These are phyloP conservation scores for Myxozyma sirexii DNA, from an alignment of 805 yeast species.

Conservation along the genomic window DNA sequence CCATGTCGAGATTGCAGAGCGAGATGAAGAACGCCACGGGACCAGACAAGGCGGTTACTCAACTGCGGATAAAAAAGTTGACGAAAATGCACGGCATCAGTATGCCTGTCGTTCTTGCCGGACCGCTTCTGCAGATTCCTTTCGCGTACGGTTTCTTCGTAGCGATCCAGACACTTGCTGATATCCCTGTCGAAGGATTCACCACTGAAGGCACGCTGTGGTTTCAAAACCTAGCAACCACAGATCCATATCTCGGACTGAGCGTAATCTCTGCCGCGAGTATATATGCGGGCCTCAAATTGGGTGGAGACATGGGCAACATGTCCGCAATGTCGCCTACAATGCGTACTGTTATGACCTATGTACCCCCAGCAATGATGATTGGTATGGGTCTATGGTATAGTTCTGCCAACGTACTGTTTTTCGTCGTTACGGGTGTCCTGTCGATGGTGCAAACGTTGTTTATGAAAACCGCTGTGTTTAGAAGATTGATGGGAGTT, in stretches of 20 bases:
- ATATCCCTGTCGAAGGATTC: slow-evolving; percentile 82
- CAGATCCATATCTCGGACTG: slow-evolving; percentile 90
- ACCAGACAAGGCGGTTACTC: slow-evolving; percentile 50
- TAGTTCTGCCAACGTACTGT: slow-evolving; percentile 28
- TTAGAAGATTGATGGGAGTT: slow-evolving; percentile 18
- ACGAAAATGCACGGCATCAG: slow-evolving; percentile 73
- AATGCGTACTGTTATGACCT: slow-evolving; percentile 62
- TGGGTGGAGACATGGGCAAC: slow-evolving; percentile 92
- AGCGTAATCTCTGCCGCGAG: slow-evolving; percentile 81
- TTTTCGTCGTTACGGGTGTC: slow-evolving; percentile 28
- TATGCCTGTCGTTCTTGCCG: slow-evolving; percentile 70
- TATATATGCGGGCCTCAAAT: slow-evolving; percentile 70
- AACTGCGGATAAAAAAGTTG: slow-evolving; percentile 60
- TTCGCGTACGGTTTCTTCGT: slow-evolving; percentile 87
- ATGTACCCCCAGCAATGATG: slow-evolving; percentile 22
- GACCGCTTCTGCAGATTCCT: slow-evolving; percentile 72
- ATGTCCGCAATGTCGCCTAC: slow-evolving; percentile 59
- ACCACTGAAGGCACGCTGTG: slow-evolving; percentile 74
- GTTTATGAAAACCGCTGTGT: slow-evolving; percentile 15
- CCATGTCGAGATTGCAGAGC: slow-evolving; percentile 53
- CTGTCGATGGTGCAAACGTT: slow-evolving; percentile 16
- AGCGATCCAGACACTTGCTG: slow-evolving; percentile 82
- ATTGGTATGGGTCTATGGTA: slow-evolving; percentile 27
- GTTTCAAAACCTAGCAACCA: slow-evolving; percentile 77
- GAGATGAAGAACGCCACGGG: slow-evolving; percentile 43